Evolutionary conservation across 2,329 filamentous ascomycete species (phyloP).

Genomic region (Westerdykella ornata): DNA sequence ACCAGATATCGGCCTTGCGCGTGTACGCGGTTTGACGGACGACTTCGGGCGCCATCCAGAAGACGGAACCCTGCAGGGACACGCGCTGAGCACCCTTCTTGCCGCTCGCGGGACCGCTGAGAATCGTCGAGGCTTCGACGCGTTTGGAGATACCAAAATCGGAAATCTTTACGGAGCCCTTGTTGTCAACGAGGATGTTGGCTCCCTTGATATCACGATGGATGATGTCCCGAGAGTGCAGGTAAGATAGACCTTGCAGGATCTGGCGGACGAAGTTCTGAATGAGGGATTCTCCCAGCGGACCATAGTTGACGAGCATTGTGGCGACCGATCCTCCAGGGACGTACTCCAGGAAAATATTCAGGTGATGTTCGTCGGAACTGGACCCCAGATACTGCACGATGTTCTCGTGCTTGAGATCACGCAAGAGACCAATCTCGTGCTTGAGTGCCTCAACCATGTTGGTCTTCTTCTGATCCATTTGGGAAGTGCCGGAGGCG

Average conservation of each 20-base stretch:
- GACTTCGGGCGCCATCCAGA: constrained; percentile 99
- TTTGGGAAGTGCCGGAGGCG: constrained; percentile 62
- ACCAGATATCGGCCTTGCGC: constrained; percentile 98
- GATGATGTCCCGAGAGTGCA: constrained; percentile 92
- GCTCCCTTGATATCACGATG: constrained; percentile 98
- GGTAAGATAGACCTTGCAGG: constrained; percentile 81
- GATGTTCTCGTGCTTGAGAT: constrained; percentile 93
- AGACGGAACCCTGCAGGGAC: constrained; percentile 92
- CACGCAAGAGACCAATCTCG: constrained; percentile 88
- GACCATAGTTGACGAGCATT: constrained; percentile 98
- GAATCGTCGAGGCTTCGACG: constrained; percentile 82
- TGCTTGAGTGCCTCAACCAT: constrained; percentile 98
- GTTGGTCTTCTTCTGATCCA: constrained; percentile 86
- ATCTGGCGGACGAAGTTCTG: constrained; percentile 97
- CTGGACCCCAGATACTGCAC: constrained; percentile 97
- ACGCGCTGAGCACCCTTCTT: constrained; percentile 55
- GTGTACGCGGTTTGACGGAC: constrained; percentile 97
- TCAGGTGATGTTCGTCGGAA: constrained; percentile 82
- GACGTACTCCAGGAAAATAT: constrained; percentile 99
- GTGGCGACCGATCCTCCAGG: constrained; percentile 94
- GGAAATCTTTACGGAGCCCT: constrained; percentile 97
- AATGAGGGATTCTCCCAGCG: constrained; percentile 84
- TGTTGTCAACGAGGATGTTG: constrained; percentile 98
- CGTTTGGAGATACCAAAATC: constrained; percentile 99
- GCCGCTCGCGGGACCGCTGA: constrained; percentile 43